phyloP scores from a whole-genome alignment of 2,329 filamentous ascomycete species.

The Didymella lethalis region DNA sequence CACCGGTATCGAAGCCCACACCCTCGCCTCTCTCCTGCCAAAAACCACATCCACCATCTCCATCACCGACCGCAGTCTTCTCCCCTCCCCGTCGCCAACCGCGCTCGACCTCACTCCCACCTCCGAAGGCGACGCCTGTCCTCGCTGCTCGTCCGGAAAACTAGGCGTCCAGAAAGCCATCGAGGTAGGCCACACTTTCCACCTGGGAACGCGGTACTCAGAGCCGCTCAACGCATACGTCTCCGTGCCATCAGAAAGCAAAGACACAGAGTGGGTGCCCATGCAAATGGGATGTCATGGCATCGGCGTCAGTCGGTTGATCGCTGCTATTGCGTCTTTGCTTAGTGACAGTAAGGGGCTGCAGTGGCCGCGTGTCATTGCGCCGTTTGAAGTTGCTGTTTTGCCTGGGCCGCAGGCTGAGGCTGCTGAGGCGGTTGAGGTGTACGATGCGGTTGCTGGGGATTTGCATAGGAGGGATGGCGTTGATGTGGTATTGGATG shows the following conservation, averaged over 20 bases:
- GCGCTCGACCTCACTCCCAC: constrained; percentile 69
- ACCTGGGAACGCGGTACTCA: constrained; percentile 89
- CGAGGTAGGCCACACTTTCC: constrained; percentile 94
- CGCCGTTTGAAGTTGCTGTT: constrained; percentile 81
- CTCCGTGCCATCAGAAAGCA: constrained; percentile 49
- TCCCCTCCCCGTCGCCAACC: background rate
- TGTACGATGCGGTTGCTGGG: constrained; percentile 69
- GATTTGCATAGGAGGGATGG: background rate
- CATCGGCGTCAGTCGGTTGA: constrained; percentile 89
- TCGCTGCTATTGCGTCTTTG: constrained; percentile 75
- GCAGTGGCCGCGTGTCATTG: constrained; percentile 86
- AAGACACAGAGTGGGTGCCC: constrained; percentile 54
- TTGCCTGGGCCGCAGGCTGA: constrained; percentile 60
- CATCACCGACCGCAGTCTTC: constrained; percentile 34
- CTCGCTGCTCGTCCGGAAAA: constrained; percentile 69
- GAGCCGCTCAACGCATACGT: constrained; percentile 73
- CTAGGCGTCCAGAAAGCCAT: constrained; percentile 76
- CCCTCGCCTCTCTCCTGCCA: constrained; percentile 32
- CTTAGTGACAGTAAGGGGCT: constrained; percentile 66
- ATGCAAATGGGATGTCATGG: constrained; percentile 97
- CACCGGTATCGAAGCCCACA: constrained; percentile 65
- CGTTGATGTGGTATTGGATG: constrained; percentile 49
- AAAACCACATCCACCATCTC: constrained; percentile 24
- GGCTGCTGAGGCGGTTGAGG: constrained; percentile 59
- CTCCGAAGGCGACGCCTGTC: constrained; percentile 74